Base-by-base conservation (phyloP, 2,329 filamentous ascomycete genomes). In the Fusarium sp. region DNA sequence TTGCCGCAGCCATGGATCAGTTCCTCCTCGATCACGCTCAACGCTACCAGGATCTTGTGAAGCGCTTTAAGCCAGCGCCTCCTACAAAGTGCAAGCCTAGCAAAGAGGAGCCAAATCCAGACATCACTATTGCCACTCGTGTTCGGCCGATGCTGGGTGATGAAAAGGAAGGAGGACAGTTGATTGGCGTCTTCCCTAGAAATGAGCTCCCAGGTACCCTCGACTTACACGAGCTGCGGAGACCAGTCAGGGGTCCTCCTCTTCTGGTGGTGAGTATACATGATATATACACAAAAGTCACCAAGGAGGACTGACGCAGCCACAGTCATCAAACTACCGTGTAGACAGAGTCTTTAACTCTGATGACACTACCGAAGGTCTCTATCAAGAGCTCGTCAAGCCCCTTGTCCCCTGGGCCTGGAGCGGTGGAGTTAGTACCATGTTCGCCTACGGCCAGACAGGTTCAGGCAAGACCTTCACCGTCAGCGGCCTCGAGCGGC, bases 381-480 rank as follows among this genome's bases (percentile, higher is more conserved):
- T 86, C 40, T 85, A 85, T 71, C 62, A 79, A 3, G 76, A 80
- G 9, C 69, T 82, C 2, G 78, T 85, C 7, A 68, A 77, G 33
- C 77, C 80, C 13, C 76, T 86, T 13, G 77, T 86, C 14, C 79
- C 82, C 1, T 84, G 79, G 77, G 81, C 81, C 0, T 84, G 81
- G 81, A 68, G 77, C 22, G 84, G 85, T 14, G 82, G 83, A 18
- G 78, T 85, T 22, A 80, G 80, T 17, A 86, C 84, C n/a, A 72
- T 86, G 36, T 84, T 85, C 45, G 82, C 81, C 34, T 84, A 85
- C 43, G 83, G 83, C 11, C 83, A 85, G 65, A 85, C 84, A 0
- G 82, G 83, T 9, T 85, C 83, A 2, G 84, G 84, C 14, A 85
- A 85, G 72, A 85, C 82, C 1, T 80, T 76, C 61, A 84, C 82